A percentile compares a stretch with the other conserved stretches of the same genome.
These are phyloP conservation scores for Tillandsia fasciculata DNA, from an alignment of 176 grass and related monocot genomes.

Conservation along the genomic window DNA sequence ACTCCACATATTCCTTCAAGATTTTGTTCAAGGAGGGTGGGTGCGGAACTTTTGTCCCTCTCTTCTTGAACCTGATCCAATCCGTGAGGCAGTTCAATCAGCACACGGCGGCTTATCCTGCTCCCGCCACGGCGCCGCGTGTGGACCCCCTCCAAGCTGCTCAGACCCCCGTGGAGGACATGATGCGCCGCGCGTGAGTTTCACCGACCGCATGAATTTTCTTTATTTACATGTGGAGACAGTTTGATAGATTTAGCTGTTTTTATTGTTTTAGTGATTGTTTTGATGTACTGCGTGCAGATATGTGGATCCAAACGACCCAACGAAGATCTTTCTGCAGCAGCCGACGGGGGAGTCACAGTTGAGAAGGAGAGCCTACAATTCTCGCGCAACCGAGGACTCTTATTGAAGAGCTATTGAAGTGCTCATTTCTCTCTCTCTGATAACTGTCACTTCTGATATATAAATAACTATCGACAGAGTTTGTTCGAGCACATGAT, in stretches of 20 bases:
- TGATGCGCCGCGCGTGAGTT: slow-evolving; percentile 90
- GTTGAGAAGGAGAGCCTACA: slow-evolving; percentile 91
- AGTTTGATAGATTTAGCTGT: not conserved
- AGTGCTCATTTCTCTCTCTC: too few relatives aligned
- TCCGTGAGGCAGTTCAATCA: slow-evolving; percentile 79
- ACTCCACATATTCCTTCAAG: slow-evolving; percentile 97
- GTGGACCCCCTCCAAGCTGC: slow-evolving; percentile 80
- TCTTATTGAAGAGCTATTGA: slow-evolving; percentile 8
- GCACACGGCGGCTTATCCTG: slow-evolving; percentile 36
- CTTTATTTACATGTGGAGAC: not conserved
- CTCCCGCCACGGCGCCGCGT: slow-evolving; percentile 25
- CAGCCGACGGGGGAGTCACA: slow-evolving; percentile 83
- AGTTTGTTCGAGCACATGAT: too few relatives aligned
- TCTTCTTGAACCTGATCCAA: slow-evolving; percentile 76
- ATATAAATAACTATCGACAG: too few relatives aligned
- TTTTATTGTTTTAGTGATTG: not conserved
- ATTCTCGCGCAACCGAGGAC: slow-evolving; percentile 36
- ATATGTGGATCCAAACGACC: slow-evolving; percentile 92
- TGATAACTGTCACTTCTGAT: too few relatives aligned
- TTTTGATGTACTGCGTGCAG: slow-evolving; percentile 24
- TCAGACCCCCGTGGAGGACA: slow-evolving; percentile 84
- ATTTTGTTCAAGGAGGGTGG: slow-evolving; percentile 98
- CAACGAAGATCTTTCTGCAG: slow-evolving; percentile 95
- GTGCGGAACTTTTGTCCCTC: slow-evolving; percentile 88
- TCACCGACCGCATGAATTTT: not conserved